Evolutionary conservation across 495 filamentous ascomycete species (phyloP), one percentile per base, ranked within the genome.

Genomic region (Annulohypoxylon nitens): DNA sequence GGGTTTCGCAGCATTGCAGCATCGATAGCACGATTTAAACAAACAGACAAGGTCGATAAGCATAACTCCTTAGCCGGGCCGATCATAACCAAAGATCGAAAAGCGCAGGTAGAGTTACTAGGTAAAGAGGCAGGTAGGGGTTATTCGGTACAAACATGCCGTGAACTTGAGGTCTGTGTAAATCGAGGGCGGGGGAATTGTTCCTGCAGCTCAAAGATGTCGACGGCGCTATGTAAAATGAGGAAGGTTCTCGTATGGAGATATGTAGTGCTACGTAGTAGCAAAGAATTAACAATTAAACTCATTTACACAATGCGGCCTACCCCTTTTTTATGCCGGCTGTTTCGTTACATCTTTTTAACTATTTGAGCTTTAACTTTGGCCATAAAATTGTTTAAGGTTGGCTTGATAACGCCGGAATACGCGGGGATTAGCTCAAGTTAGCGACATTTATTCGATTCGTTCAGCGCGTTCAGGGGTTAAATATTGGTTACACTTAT

Each of bases 11-110:
- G 65, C 20, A 4, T 23, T 30, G 37, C 25, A 47, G 65, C 20
- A 4, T 23, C 47, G 30, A 9, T 23, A 25, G 50, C 23, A 6
- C 11, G 20, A 16, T 30, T 34, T 2, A 33, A 33, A 34, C 14
- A n/a, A 37, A n/a, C 53, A 20, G 4, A 30, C 30, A n/a, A 55
- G 34, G 60, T 36, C n/a, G 66, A 61, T 61, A 61, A 66, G 68
- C 45, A 23, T 25, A 34, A 45, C 3, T 51, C 48, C 39, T 4
- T 43, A 14, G 41, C 63, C 64, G 64, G 59, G 33, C 70, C 70
- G 58, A 73, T 73, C 64, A 64, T 43, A 59, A 53, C 70, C 70
- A 73, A n/a, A 67, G 12, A 50, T 51, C 37, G 33, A n/a, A 48
- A 20, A 48, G 16, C 5, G 25, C 41, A 41, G 25, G 25, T 54